phyloP scores from a whole-genome alignment of 331 rosid genomes.

The Quercus tomentella region DNA sequence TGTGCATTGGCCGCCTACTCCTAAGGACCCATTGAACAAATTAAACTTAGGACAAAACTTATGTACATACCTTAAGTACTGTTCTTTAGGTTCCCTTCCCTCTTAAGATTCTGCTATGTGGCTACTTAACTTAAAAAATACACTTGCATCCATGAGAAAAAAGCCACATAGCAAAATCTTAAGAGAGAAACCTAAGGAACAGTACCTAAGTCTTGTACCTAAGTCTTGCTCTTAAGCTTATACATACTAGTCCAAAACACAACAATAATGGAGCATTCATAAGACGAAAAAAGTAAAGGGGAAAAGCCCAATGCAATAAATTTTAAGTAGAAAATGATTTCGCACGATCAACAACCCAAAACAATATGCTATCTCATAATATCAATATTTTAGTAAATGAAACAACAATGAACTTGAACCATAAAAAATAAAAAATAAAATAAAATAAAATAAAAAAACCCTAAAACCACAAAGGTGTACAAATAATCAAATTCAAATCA shows the following conservation, averaged over 20 bases:
- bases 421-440: too few relatives aligned
- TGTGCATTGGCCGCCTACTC: too few relatives aligned
- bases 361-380: background rate
- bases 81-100: too few relatives aligned
- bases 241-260: background rate
- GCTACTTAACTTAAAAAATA: too few relatives aligned
- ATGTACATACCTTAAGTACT: too few relatives aligned
- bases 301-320: background rate
- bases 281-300: background rate
- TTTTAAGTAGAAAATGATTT: background rate
- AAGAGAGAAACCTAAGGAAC: accelerated
- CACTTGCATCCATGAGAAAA: too few relatives aligned
- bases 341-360: background rate
- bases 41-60: background rate
- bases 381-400: background rate
- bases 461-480: background rate
- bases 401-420: background rate
- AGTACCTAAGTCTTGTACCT: too few relatives aligned
- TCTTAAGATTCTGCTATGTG: too few relatives aligned
- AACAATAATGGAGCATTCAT: background rate
- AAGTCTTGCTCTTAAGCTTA: too few relatives aligned
- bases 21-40: background rate
- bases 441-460: too few relatives aligned
- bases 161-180: too few relatives aligned
- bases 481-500: background rate